phyloP scores from a whole-genome alignment of 106 monocot genomes.

The Narthecium ossifragum region DNA sequence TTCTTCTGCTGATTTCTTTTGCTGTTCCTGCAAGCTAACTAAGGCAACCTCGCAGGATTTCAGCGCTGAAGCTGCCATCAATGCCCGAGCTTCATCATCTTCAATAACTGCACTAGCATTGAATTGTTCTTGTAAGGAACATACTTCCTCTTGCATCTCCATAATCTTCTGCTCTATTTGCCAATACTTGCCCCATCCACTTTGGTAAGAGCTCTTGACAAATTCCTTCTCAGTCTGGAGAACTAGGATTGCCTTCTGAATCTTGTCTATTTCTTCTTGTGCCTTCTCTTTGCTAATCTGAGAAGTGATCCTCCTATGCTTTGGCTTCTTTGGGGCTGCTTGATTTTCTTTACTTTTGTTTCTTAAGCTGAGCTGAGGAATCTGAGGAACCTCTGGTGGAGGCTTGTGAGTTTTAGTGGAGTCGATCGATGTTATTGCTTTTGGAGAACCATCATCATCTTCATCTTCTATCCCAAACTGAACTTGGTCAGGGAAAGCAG shows the following conservation, averaged over 20 bases:
- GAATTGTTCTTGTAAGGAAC: constrained; percentile 8
- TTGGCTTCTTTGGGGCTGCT: background rate
- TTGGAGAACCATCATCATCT: constrained; percentile 8
- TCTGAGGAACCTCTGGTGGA: background rate
- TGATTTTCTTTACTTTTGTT: background rate
- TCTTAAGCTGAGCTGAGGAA: background rate
- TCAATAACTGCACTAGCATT: constrained; percentile 8
- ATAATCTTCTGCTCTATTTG: constrained; percentile 43
- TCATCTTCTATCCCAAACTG: constrained; percentile 6
- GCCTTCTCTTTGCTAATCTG: constrained; percentile 25
- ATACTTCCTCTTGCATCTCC: constrained; percentile 51
- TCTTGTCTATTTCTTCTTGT: constrained; percentile 49
- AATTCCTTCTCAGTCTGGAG: constrained; percentile 71
- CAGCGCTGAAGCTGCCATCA: constrained; percentile 11
- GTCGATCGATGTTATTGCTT: constrained; percentile 1
- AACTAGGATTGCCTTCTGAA: constrained; percentile 51
- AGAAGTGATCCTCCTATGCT: constrained; percentile 5
- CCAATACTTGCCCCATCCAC: constrained; percentile 39
- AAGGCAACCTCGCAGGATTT: constrained; percentile 11
- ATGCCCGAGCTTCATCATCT: constrained; percentile 7
- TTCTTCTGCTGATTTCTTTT: constrained; percentile 5
- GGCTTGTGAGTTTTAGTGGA: constrained; percentile 3
- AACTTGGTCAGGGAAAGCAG: constrained; percentile 12
- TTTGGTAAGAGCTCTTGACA: constrained; percentile 58
- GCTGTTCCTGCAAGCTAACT: constrained; percentile 9